These are phyloP conservation scores for Wickerhamomyces sp. DNA, from an alignment of 1,139 yeast species.

Conservation along the genomic window DNA sequence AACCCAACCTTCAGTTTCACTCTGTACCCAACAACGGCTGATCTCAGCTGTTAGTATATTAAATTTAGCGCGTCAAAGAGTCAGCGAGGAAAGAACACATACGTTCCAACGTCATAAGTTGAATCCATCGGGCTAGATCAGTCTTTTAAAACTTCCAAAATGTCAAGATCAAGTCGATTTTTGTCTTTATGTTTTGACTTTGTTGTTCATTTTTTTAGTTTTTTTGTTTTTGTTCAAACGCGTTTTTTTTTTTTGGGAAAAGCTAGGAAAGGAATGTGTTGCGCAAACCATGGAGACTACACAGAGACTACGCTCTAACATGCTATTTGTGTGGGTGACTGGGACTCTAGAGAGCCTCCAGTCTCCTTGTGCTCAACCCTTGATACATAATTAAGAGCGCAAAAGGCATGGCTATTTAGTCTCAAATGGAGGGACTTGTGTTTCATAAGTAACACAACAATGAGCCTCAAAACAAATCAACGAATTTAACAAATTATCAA, in stretches of 20 bases:
- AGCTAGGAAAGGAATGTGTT: conserved; percentile 1
- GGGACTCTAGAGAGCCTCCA: too few species aligned
- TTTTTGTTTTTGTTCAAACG: conserved; percentile 3
- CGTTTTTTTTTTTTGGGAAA: too few species aligned
- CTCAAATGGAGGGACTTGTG: too few species aligned
- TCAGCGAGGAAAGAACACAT: conserved; percentile 7
- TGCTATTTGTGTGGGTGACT: too few species aligned
- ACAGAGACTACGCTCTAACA: background rate
- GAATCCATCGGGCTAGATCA: conserved; percentile 24
- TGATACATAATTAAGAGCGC: too few species aligned
- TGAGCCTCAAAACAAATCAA: too few species aligned
- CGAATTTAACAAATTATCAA: too few species aligned
- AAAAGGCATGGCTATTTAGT: too few species aligned
- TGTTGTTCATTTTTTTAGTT: conserved; percentile 5
- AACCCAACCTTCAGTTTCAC: conserved; percentile 83
- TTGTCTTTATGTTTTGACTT: conserved; percentile 5
- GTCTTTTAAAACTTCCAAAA: too few species aligned
- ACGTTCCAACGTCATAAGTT: conserved; percentile 26
- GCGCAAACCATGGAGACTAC: background rate
- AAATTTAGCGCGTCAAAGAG: too few species aligned
- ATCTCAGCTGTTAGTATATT: conserved; percentile 1
- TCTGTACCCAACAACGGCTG: conserved; percentile 91
- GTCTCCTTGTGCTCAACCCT: too few species aligned
- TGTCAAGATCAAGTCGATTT: background rate
- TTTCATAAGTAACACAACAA: too few species aligned